Evolutionary conservation across 2,329 filamentous ascomycete genomes (phyloP), one percentile per base, ranked within the genome.

Genomic region (Aureobasidium sp.): DNA sequence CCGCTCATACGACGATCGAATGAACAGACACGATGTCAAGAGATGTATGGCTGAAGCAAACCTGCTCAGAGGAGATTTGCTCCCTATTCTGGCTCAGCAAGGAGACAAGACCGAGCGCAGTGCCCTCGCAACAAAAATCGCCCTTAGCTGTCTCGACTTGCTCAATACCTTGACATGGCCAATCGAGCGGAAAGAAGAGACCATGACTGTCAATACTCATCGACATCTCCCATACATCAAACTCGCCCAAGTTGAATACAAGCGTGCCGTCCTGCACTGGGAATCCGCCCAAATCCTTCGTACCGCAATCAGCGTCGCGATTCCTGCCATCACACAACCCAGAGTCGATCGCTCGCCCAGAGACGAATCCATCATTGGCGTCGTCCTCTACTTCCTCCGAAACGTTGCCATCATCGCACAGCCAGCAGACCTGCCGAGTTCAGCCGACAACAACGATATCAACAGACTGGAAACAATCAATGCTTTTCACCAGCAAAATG

Each of bases 81-180:
- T 97, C 62, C 91, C 93, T 61, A 97, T 99, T 66, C 81, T 99
- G 26, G 87, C 90, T 10, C 79, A 85, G 64, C 96, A 90, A 90
- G 84, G 87, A 59, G 87, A 90, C 66, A 87, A 85, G 65, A 84
- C 83, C 63, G 85, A 89, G 51, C 87, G 87, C 75, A 89, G 87
- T 77, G 88, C 85, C 66, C 83, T 90, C 75, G 90, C 88, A 76
- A 84, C 88, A 27, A 88, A 90, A 71, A 82, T 94, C 65, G 89
- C 91, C 2, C 79, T 97, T 67, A 88, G 91, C 61, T 95, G 91
- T 75, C 79, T 96, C 75, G 93, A 99, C 76, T 79, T 99, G 52
- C 82, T 99, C 71, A 90, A 96, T 1, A 92, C 92, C 5, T 77
- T 99, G 70, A 99, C 94, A 20, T 97, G 93, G 93, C 93, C 94